Evolutionary conservation across 1,139 yeast genomes (phyloP).

Genomic region (Pichia sp.): DNA sequence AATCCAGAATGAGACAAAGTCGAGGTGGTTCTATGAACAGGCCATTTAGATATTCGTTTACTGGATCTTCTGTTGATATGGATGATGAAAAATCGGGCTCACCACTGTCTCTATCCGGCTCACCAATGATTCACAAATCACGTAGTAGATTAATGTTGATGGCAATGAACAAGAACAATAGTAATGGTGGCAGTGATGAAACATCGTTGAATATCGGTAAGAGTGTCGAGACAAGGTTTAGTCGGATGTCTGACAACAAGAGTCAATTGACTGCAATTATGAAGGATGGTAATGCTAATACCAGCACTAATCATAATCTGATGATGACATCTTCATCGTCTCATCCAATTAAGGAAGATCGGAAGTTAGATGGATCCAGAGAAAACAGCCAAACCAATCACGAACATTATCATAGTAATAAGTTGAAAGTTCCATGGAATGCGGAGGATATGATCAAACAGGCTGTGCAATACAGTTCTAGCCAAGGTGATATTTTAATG

Average conservation of each 20-base stretch:
- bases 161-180: conserved; percentile 3
- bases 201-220: conserved; percentile 9
- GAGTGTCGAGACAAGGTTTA: conserved; percentile 30
- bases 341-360: no score
- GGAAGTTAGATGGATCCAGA: not conserved
- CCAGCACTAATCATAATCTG: not conserved
- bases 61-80: conserved; percentile 32
- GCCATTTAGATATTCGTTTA: conserved; percentile 28
- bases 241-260: conserved; percentile 19
- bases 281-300: conserved; percentile 8
- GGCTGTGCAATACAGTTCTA: conserved; percentile 52
- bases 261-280: conserved; percentile 29
- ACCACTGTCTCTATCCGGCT: conserved; percentile 23
- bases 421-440: conserved; percentile 44
- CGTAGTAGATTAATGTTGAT: conserved; percentile 19
- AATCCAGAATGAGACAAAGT: not conserved
- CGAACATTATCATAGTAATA: conserved; percentile 12
- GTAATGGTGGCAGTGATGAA: conserved; percentile 9
- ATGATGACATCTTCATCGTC: no score
- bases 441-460: conserved; percentile 42
- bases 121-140: conserved; percentile 18
- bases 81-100: conserved; percentile 30
- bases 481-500: conserved; percentile 66
- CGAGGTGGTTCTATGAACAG: conserved; percentile 15
- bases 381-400: not conserved